These are phyloP conservation scores for Huntiella omanensis DNA, from an alignment of 2,329 filamentous ascomycete species.

Conservation along the genomic window DNA sequence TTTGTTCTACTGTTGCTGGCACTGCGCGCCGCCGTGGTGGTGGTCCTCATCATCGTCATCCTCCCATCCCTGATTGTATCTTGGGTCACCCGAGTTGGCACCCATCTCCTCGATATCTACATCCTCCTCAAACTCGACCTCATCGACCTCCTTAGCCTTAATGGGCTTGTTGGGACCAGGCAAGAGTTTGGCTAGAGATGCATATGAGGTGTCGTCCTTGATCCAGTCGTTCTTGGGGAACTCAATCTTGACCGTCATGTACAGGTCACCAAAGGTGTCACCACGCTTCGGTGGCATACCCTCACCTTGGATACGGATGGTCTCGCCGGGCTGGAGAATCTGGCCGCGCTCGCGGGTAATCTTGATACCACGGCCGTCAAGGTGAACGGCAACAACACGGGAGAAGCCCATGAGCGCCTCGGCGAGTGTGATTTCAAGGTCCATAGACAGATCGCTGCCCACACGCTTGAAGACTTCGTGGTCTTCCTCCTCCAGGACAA, in stretches of 20 bases:
- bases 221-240: constrained; percentile 84
- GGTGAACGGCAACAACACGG: constrained; percentile 73
- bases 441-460: constrained; percentile 66
- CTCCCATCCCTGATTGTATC: constrained; percentile 48
- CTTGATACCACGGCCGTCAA: constrained; percentile 80
- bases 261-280: constrained; percentile 71
- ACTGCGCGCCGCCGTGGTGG: constrained; percentile 39
- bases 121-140: constrained; percentile 71
- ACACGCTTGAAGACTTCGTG: constrained; percentile 70
- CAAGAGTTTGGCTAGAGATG: constrained; percentile 54
- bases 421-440: constrained; percentile 60
- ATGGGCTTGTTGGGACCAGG: constrained; percentile 45
- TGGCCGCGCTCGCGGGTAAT: constrained; percentile 65
- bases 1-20: constrained; percentile 45
- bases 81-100: constrained; percentile 47
- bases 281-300: constrained; percentile 87
- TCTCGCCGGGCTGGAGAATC: constrained; percentile 63
- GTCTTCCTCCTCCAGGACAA: constrained; percentile 62
- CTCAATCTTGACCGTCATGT: constrained; percentile 64
- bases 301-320: constrained; percentile 71
- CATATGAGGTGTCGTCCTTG: constrained; percentile 48
- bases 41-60: constrained; percentile 53
- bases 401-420: constrained; percentile 83
- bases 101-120: constrained; percentile 74
- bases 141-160: constrained; percentile 58